Base-by-base conservation (phyloP, 2,329 filamentous ascomycete genomes). In the Exserohilum turcica region DNA sequence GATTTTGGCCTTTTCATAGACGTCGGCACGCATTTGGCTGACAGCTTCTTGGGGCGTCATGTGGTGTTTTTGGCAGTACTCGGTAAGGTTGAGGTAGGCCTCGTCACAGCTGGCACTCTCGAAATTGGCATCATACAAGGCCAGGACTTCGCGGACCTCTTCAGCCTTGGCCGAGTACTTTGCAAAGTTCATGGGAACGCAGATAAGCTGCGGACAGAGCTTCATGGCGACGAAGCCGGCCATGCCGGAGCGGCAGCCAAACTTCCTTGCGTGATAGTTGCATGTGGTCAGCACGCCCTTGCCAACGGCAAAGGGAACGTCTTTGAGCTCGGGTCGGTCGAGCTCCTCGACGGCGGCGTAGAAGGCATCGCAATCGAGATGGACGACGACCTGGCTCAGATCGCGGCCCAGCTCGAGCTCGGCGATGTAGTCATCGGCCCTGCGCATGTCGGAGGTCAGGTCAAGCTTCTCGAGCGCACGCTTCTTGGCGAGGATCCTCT, bases 341-440 rank as follows among this genome's bases (percentile, higher is more conserved):
- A 83, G 72, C 67, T 82, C 90, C 73, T 97, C 94, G 0, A 97
- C 94, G 0, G 94, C 91, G 0, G 94, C 94, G 68, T 94, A 99
- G 75, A 99, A 99, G 13, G 94, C 94, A 78, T 99, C 94, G 75
- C 94, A 97, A 73, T 99, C 94, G 42, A 97, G 84, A 71, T 99
- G 94, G 0, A 97, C 88, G 19, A 97, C 85, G 52, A 85, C 80
- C 72, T 97, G 94, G 0, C 87, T 88, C 31, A 99, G 78, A 68
- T 97, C 92, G 40, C 94, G 84, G 1, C 83, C 81, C 6, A 86
- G 71, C 68, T 99, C 94, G 16, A 97, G 82, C 64, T 93, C 86
- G 0, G 86, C 81, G 47, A 97, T 87, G 56, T 91, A 86, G 56
- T 90, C 86, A 71, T 97, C 92, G 16, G 91, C 92, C 52, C 85